Base-by-base conservation (phyloP, 2,329 filamentous ascomycete genomes). In the Byssothecium circinans region DNA sequence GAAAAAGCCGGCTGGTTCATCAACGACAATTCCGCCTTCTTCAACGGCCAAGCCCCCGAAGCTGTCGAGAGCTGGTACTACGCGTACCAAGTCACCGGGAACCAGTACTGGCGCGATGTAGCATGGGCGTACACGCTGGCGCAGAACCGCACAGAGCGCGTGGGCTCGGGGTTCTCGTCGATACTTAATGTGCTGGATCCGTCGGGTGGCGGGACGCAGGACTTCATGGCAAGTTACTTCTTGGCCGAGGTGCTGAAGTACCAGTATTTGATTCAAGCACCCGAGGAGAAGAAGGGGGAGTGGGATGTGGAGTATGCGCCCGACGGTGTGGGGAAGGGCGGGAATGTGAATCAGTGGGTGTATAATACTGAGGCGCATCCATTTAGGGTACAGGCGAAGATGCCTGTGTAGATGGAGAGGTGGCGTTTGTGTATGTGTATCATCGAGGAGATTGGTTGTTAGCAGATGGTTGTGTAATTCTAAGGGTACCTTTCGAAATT, bases 241-340 rank as follows among this genome's bases (percentile, higher is more conserved):
- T 88, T 92, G 67, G 88, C 89, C 0, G 88, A 92, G 74, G 86
- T 90, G 50, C 66, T 92, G 69, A 94, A 94, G 76, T 92, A 92
- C 67, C 74, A 80, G 48, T 92, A 87, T 69, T 68, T 92, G 61
- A 86, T 87, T 49, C 82, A 85, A 64, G 76, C 80, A 27, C 35
- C 69, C 65, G 72, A 74, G 30, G 50, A 56, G 42, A 72, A 72
- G 33, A 57, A 56, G 49, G 61, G 65, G 14, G 51, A 54, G 11
- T 82, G 77, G 74, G 79, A 82, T 53, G 74, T 81, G 4, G 68
- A 78, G 68, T 42, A 71, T 75, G 32, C 72, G 73, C 6, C 61
- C n/a, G 44, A 45, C 15, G 54, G 54, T 2, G 50, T 45, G 3
- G 53, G 53, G 15, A 40, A 56, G 33, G 53, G 53, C 1, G 51